phyloP scores from a whole-genome alignment of 1,284 basidiomycete species.

The Ceratobasidium papillatum region DNA sequence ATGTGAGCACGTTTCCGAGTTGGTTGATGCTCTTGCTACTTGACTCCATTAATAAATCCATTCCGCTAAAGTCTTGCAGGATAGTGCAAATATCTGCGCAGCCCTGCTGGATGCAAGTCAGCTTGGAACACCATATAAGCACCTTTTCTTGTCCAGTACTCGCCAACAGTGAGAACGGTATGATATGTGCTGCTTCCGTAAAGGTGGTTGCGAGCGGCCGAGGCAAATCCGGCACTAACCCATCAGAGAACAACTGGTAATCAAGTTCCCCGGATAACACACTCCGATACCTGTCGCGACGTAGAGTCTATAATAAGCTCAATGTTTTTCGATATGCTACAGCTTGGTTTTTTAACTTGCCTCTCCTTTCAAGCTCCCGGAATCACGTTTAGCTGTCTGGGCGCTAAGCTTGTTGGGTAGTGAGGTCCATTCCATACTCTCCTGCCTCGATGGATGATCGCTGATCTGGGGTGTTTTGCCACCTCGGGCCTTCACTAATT shows the following conservation, averaged over 20 bases:
- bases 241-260: neutral
- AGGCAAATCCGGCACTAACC: neutral
- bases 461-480: neutral
- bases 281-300: constrained; percentile 51
- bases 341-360: too few species aligned
- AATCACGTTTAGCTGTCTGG: too few species aligned
- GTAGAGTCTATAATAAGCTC: too few species aligned
- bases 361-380: too few species aligned
- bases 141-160: constrained; percentile 1
- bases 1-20: constrained; percentile 51
- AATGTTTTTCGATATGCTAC: too few species aligned
- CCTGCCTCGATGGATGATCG: neutral
- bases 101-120: constrained; percentile 15
- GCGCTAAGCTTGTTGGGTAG: neutral
- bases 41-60: constrained; percentile 44
- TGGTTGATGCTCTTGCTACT: constrained; percentile 49
- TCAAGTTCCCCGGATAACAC: constrained; percentile 49
- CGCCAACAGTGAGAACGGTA: constrained; percentile 25
- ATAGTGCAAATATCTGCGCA: constrained; percentile 44
- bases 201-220: neutral
- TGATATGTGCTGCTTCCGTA: constrained; percentile 43
- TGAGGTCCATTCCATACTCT: neutral
- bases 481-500: neutral
- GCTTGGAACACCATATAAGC: neutral
- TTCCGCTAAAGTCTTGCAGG: constrained; percentile 45